Evolutionary conservation across 2,329 filamentous ascomycete species (phyloP), one percentile per base, ranked within the genome.

Genomic region (Bertia moriformis): DNA sequence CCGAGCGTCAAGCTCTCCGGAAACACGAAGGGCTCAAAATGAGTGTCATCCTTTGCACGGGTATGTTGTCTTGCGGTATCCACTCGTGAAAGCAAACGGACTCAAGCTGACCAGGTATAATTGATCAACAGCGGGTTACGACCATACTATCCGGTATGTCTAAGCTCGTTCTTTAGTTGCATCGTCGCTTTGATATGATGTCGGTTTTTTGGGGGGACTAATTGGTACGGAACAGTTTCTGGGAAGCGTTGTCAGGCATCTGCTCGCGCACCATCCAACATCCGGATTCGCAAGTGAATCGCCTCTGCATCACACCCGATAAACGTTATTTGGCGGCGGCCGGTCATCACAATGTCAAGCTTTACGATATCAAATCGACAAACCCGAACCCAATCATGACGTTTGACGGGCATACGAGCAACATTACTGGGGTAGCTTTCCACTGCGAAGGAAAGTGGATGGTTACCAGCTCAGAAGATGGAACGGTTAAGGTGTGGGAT

Each of bases 391-490:
- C 91, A 1, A 71, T 96, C 18, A 75, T 96, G 52, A 88, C 83
- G 15, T 96, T 98, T 52, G 89, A 96, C 56, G 91, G 91, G 32
- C 91, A 98, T 62, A 91, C 85, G 12, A 86, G 80, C 48, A 98
- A 98, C 53, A 81, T 98, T 55, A 98, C 91, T 0, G 91, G 91
- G 33, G 84, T 98, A 37, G 88, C 88, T 10, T 98, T 98, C 57
- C 91, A 98, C 59, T 96, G 89, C 57, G 91, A 98, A 60, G 88
- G 89, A 10, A 98, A 98, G 63, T 98, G 91, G 91, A 95, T 98
- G 84, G 91, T 96, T 14, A 98, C 91, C 7, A 93, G 83, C 58
- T 93, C 85, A 37, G 91, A 98, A 60, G 91, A 98, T 54, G 85
- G 88, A 50, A 93, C 86, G 1, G 88, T 95, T 53, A 93, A 93